Conservation (phyloP, 345 rosid genomes). For the Citrus medica region DNA sequence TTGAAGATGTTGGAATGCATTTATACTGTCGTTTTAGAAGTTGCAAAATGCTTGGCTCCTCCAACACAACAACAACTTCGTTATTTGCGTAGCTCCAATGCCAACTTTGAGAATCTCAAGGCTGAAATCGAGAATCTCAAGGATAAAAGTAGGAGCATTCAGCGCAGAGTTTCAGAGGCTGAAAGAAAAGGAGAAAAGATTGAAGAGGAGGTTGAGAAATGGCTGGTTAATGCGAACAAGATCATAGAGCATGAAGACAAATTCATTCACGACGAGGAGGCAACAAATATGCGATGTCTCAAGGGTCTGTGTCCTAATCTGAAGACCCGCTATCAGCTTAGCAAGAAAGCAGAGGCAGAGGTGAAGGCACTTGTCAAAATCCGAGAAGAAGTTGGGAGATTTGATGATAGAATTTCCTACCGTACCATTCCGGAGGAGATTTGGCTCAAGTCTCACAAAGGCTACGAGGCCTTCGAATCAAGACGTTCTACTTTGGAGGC, state of each 20-base stretch:
- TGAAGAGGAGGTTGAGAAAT: too few relatives aligned
- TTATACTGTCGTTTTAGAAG: too few relatives aligned
- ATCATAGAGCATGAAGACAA: neutral
- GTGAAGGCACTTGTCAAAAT: neutral
- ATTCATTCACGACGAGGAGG: neutral
- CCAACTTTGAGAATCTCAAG: too few relatives aligned
- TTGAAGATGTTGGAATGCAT: too few relatives aligned
- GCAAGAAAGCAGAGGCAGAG: constrained; percentile 9
- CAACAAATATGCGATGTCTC: constrained; percentile 1
- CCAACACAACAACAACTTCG: too few relatives aligned
- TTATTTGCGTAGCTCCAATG: too few relatives aligned
- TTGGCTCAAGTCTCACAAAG: too few relatives aligned
- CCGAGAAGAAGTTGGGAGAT: neutral
- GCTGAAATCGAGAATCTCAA: neutral
- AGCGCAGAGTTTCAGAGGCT: neutral
- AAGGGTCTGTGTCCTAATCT: constrained; percentile 8
- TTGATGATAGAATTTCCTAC: neutral
- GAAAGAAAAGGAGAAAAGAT: neutral
- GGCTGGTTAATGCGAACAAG: neutral
- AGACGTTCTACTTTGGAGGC: too few relatives aligned
- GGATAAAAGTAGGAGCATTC: neutral
- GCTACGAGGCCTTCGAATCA: too few relatives aligned
- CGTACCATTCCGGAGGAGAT: neutral
- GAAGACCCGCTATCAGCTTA: constrained; percentile 1
- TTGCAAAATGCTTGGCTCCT: too few relatives aligned